These are phyloP conservation scores for Zoysia pacifica DNA, from an alignment of 176 grass and related monocot genomes.

Conservation along the genomic window DNA sequence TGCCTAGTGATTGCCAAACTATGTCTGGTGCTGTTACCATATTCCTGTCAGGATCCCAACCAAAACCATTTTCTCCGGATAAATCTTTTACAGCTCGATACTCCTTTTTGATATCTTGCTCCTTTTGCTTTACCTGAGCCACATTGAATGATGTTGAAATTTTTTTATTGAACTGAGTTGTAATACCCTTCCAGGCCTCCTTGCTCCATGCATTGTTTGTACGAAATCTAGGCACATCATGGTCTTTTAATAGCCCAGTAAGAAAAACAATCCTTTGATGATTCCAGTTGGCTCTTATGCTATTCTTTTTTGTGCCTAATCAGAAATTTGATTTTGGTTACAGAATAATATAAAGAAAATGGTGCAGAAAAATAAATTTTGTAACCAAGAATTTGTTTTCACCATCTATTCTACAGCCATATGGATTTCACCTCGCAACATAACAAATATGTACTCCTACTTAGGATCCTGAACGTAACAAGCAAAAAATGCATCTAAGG, in stretches of 20 bases:
- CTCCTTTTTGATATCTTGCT: constrained; percentile 15
- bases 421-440: no score
- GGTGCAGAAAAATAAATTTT: no score
- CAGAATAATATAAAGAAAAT: no score
- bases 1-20: neutral
- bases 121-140: constrained; percentile 27
- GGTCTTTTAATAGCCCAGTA: neutral
- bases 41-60: neutral
- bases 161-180: neutral
- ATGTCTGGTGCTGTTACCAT: neutral
- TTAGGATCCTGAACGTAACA: no score
- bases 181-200: neutral
- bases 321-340: no score
- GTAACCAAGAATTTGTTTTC: no score
- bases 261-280: constrained; percentile 9
- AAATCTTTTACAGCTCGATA: neutral
- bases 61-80: constrained; percentile 3
- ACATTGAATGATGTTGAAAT: neutral
- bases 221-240: neutral
- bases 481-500: no score
- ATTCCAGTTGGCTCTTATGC: neutral
- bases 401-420: no score
- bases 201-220: constrained; percentile 26
- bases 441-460: no score
- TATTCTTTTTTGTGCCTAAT: neutral